A percentile compares a stretch with the other conserved stretches of the same genome.
Evolutionary conservation across 106 monocot genomes (phyloP).

Genomic region (Allium cepa): DNA sequence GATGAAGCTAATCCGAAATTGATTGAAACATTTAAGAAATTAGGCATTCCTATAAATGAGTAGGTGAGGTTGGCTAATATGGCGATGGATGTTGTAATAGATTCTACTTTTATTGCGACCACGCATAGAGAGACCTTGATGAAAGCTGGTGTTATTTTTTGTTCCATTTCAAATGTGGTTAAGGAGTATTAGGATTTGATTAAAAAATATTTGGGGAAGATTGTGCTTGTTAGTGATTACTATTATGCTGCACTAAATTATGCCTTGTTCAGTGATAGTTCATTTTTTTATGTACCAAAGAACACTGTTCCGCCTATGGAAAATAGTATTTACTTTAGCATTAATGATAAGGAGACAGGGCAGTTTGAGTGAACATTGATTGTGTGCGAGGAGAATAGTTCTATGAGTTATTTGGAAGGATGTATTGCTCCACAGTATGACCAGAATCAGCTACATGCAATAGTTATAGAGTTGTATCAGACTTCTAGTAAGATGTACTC

Average conservation of each 20-base stretch:
- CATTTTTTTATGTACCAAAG: constrained; percentile 92
- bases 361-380: constrained; percentile 95
- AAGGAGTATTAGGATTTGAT: too few species aligned
- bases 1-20: too few species aligned
- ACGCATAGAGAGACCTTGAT: too few species aligned
- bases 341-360: constrained; percentile 75
- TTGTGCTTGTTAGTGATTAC: constrained; percentile 68
- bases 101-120: too few species aligned
- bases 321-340: constrained; percentile 85
- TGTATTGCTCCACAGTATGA: constrained; percentile 98
- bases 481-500: too few species aligned
- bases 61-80: constrained; percentile 85
- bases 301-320: constrained; percentile 89
- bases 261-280: constrained; percentile 84
- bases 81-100: constrained; percentile 90
- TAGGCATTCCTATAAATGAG: constrained; percentile 79
- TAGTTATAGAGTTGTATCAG: too few species aligned
- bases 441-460: too few species aligned
- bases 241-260: constrained; percentile 92
- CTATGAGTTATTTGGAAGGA: constrained; percentile 86
- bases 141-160: too few species aligned
- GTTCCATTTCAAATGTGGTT: too few species aligned
- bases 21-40: constrained; percentile 55
- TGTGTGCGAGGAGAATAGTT: constrained; percentile 76
- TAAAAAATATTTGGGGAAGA: too few species aligned